These are phyloP conservation scores for Lyophyllum decastes DNA, from an alignment of 768 basidiomycete species.

Conservation along the genomic window DNA sequence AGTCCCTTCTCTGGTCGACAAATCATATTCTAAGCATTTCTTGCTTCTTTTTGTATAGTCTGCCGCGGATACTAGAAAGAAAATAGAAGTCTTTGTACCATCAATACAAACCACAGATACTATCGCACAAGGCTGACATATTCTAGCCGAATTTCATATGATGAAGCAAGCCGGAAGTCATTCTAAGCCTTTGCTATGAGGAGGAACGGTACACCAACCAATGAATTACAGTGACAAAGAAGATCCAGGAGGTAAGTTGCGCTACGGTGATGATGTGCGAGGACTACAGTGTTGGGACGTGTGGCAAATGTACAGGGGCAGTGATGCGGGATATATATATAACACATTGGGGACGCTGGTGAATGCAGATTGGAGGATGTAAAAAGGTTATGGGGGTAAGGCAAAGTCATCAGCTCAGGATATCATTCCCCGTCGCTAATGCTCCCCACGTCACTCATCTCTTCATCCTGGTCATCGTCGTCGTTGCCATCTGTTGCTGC, in stretches of 20 bases:
- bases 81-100: constrained; percentile 67
- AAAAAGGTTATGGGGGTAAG: background rate
- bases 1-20: constrained; percentile 1
- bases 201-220: constrained; percentile 17
- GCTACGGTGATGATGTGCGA: constrained; percentile 8
- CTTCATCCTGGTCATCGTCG: constrained; percentile 76
- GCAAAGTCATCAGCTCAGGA: constrained; percentile 2
- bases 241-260: constrained; percentile 13
- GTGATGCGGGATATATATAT: constrained; percentile 19
- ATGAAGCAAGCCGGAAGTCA: background rate
- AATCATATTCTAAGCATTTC: constrained; percentile 11
- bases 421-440: constrained; percentile 69
- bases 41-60: constrained; percentile 42
- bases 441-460: constrained; percentile 87
- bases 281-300: constrained; percentile 11
- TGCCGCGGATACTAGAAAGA: constrained; percentile 73
- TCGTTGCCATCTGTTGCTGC: constrained; percentile 62
- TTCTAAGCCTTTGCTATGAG: constrained; percentile 10
- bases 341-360: constrained; percentile 15
- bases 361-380: constrained; percentile 7
- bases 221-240: constrained; percentile 19
- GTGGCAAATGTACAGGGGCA: constrained; percentile 5
- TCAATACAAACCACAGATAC: constrained; percentile 32
- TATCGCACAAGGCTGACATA: constrained; percentile 14
- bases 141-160: background rate